Percentiles rank a stretch among this genome's conserved stretches.
Evolutionary conservation across 345 rosid species (phyloP).

Genomic region (Trapa incisa): DNA sequence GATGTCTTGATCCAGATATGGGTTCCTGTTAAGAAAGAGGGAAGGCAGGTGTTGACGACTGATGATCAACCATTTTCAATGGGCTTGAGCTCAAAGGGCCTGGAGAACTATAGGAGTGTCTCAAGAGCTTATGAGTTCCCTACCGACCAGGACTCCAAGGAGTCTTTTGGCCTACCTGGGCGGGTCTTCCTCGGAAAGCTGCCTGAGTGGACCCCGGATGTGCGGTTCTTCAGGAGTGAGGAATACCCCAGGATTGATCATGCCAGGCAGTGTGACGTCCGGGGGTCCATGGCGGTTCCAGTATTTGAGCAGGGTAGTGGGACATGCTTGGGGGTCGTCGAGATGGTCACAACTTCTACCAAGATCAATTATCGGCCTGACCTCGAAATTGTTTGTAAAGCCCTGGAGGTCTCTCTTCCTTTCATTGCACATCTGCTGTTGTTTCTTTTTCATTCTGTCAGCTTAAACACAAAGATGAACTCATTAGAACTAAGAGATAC

Average conservation of each 20-base stretch:
- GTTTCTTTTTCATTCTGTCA: not conserved
- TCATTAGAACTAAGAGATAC: not conserved
- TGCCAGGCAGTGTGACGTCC: constrained; percentile 50
- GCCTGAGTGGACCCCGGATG: constrained; percentile 98
- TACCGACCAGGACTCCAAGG: constrained; percentile 55
- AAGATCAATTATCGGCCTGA: constrained; percentile 52
- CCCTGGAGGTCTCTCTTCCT: constrained; percentile 56
- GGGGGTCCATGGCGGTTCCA: constrained; percentile 80
- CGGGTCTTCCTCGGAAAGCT: constrained; percentile 60
- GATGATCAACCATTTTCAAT: constrained; percentile 55
- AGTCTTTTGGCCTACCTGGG: constrained; percentile 62
- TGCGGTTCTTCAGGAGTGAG: constrained; percentile 52
- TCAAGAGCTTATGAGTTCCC: constrained; percentile 53
- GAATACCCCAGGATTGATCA: constrained; percentile 63
- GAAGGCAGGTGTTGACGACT: constrained; percentile 62
- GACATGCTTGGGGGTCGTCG: constrained; percentile 76
- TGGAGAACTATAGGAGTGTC: constrained; percentile 46
- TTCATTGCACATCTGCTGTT: not conserved
- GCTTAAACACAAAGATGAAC: not conserved
- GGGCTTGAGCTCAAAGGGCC: constrained; percentile 35
- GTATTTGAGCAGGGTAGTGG: constrained; percentile 63
- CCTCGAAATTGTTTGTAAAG: constrained; percentile 68
- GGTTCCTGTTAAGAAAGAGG: constrained; percentile 65
- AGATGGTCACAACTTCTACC: constrained; percentile 57
- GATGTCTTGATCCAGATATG: constrained; percentile 76